Evolutionary conservation across 805 yeast genomes (phyloP).

Genomic region (Millerago galiae): DNA sequence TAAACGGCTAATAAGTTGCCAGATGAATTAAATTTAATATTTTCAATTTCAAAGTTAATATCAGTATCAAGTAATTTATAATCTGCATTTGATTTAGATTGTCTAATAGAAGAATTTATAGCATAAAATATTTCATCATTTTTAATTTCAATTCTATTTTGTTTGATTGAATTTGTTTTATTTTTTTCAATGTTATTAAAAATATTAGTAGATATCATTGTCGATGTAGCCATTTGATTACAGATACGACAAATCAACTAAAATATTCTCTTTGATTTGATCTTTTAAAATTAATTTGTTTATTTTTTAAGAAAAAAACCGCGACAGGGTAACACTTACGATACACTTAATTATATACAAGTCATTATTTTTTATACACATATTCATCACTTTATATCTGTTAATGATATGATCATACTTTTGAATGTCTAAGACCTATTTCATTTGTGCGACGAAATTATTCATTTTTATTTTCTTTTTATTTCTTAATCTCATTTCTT

Average conservation of each 20-base stretch:
- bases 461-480: slow-evolving; percentile 65
- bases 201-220: slow-evolving; percentile 5
- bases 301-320: too few species aligned
- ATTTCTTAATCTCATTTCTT: slow-evolving; percentile 60
- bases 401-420: too few species aligned
- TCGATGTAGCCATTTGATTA: too few species aligned
- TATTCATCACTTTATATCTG: too few species aligned
- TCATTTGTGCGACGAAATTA: slow-evolving; percentile 61
- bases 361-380: too few species aligned
- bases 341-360: too few species aligned
- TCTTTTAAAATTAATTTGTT: too few species aligned
- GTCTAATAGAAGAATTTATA: slow-evolving; percentile 14
- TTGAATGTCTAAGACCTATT: slow-evolving; percentile 1
- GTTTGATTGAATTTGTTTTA: slow-evolving; percentile 3
- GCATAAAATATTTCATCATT: slow-evolving; percentile 17
- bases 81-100: slow-evolving; percentile 5
- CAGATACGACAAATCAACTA: too few species aligned
- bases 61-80: slow-evolving; percentile 11
- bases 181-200: background rate
- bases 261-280: too few species aligned
- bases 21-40: slow-evolving; percentile 32
- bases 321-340: too few species aligned
- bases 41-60: slow-evolving; percentile 27
- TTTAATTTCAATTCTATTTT: slow-evolving; percentile 15
- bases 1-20: slow-evolving; percentile 38